Conservation (phyloP, 345 rosid species). For the Cardiospermum halicacabum region DNA sequence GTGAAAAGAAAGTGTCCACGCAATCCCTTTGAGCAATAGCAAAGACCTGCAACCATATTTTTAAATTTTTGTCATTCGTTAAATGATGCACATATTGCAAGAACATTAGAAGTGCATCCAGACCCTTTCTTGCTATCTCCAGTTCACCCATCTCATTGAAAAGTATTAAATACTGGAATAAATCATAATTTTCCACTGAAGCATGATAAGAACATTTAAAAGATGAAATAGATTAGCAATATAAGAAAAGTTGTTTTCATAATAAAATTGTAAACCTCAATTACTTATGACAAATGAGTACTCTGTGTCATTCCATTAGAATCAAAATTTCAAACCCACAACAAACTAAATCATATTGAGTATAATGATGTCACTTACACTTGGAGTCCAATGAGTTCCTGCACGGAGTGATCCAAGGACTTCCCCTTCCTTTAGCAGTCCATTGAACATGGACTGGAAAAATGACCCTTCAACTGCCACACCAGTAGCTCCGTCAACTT, state of each 20-base stretch:
- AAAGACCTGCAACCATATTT: constrained; percentile 58
- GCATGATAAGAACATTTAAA: neutral
- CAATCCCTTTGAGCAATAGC: constrained; percentile 90
- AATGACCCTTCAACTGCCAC: constrained; percentile 77
- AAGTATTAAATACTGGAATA: neutral
- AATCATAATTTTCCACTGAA: neutral
- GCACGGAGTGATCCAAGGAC: constrained; percentile 95
- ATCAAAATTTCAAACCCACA: neutral
- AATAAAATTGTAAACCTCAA: neutral
- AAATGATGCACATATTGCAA: neutral
- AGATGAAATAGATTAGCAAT: neutral
- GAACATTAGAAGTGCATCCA: constrained; percentile 12
- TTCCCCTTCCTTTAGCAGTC: constrained; percentile 69
- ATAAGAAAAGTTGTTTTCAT: neutral
- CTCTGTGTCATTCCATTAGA: neutral
- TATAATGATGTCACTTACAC: constrained; percentile 44
- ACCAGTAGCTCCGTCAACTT: constrained; percentile 86
- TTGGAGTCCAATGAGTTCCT: constrained; percentile 95
- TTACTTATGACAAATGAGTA: constrained; percentile 8
- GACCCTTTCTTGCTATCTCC: neutral
- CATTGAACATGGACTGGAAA: constrained; percentile 82
- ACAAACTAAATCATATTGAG: constrained; percentile 2
- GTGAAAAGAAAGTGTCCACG: constrained; percentile 84
- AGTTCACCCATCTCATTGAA: neutral
- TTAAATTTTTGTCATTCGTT: neutral